These are phyloP conservation scores for Scedosporium minutisporum DNA, from an alignment of 2,329 filamentous ascomycete species.

Conservation along the genomic window DNA sequence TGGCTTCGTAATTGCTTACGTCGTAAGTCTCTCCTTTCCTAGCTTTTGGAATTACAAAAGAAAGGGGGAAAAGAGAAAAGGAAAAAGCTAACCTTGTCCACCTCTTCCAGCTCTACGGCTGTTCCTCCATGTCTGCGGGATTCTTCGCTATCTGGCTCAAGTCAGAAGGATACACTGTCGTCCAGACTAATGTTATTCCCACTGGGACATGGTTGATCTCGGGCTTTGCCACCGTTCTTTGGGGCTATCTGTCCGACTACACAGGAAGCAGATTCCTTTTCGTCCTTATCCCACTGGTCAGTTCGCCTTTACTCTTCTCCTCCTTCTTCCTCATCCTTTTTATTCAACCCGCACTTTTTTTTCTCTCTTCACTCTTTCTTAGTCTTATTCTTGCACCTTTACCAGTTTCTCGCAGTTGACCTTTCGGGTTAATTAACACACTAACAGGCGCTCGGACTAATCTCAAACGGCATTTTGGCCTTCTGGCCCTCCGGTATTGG, in stretches of 20 bases:
- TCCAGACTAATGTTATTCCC: constrained; percentile 41
- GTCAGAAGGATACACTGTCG: constrained; percentile 28
- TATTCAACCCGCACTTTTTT: not conserved
- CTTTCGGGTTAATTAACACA: not conserved
- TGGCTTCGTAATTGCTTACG: constrained; percentile 1
- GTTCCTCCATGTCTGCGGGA: constrained; percentile 36
- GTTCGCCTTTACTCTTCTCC: not conserved
- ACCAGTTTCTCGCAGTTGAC: not conserved
- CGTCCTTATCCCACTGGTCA: not conserved
- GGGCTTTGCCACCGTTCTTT: constrained; percentile 49
- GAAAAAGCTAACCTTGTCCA: constrained; percentile 38
- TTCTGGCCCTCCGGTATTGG: not conserved
- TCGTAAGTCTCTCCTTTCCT: not conserved
- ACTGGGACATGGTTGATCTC: constrained; percentile 47
- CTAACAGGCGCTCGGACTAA: constrained; percentile 1
- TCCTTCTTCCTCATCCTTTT: not conserved
- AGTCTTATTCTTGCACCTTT: not conserved
- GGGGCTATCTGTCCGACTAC: constrained; percentile 4
- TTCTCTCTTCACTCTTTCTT: not conserved
- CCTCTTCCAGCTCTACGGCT: constrained; percentile 56
- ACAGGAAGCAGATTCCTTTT: constrained; percentile 4
- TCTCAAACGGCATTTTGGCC: not conserved
- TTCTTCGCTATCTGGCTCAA: constrained; percentile 44
- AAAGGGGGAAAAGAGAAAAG: not conserved
- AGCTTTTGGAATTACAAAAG: not conserved